Base-by-base conservation (phyloP, 2,329 filamentous ascomycete genomes). In the Pezicula radicicola region DNA sequence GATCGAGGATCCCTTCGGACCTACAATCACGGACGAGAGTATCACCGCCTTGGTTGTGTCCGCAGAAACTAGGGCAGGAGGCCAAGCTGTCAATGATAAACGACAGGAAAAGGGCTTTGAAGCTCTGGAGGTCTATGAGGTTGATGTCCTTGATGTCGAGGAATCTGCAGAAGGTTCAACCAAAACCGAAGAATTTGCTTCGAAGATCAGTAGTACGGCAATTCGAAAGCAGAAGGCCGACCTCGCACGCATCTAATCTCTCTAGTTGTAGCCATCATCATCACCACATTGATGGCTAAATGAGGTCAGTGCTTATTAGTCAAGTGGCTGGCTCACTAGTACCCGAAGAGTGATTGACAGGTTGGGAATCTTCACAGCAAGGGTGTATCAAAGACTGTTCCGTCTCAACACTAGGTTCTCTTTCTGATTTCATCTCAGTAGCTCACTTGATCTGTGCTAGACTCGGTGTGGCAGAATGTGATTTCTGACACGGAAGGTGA, bases 141-240 rank as follows among this genome's bases (percentile, higher is more conserved):
- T 97, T 27, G 89, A 94, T 63, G 90, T 97, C 13, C 77, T 99
- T 15, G 88, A 93, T 68, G 80, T 84, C 3, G 76, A 80, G 37
- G 81, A 83, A 48, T 73, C 76, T 41, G 70, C 74, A n/a, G 72
- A 74, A 2, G 63, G 61, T 40, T 63, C 45, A 43, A 69, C 61
- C n/a, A 72, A 70, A 57, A 73, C 67, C 12, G 80, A 84, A 51
- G 78, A 80, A 58, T 96, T 95, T 70, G 82, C 85, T 25, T 80
- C 81, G 55, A 97, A 97, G 73, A 89, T 97, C 60, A 96, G 91
- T 75, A 97, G 92, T 71, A 95, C 92, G 1, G 88, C 88, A 52
- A 96, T 96, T 60, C 77, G 87, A 58, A 77, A 78, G 55, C 75
- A 76, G 40, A 70, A 60, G 56, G 59, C 64, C 6, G 65, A 67